Percentiles rank a stretch among this genome's conserved stretches.
Conservation (phyloP, 768 basidiomycete species). For the Phylloporus arenicola region DNA sequence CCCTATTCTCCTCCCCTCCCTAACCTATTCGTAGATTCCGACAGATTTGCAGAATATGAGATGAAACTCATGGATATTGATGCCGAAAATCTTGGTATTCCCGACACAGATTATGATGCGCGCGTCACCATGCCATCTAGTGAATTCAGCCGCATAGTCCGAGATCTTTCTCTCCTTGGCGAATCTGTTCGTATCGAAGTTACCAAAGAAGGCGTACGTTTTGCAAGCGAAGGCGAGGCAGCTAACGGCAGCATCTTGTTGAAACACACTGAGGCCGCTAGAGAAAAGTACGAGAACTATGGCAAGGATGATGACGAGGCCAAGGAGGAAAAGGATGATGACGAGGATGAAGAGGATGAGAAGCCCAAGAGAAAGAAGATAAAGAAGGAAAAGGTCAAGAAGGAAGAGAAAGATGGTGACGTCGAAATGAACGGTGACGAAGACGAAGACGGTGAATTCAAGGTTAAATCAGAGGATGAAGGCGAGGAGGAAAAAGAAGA, state of each 20-base stretch:
- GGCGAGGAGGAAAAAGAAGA: slow-evolving; percentile 46
- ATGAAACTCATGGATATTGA: slow-evolving; percentile 99
- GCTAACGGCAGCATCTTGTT: slow-evolving; percentile 86
- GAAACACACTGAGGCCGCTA: slow-evolving; percentile 61
- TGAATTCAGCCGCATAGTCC: slow-evolving; percentile 91
- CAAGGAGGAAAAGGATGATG: slow-evolving; percentile 36
- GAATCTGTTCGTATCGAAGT: slow-evolving; percentile 96
- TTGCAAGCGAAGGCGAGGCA: slow-evolving; percentile 88
- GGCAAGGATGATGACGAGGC: slow-evolving; percentile 40
- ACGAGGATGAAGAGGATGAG: slow-evolving; percentile 33
- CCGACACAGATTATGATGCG: slow-evolving; percentile 96
- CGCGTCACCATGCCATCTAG: slow-evolving; percentile 78
- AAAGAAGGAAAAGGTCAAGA: slow-evolving; percentile 38
- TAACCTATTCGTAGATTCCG: slow-evolving; percentile 52
- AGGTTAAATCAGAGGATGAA: slow-evolving; percentile 41
- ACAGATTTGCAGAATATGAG: slow-evolving; percentile 95
- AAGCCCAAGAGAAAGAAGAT: slow-evolving; percentile 23
- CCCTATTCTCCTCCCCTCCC: background rate
- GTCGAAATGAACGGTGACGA: slow-evolving; percentile 50
- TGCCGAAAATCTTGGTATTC: slow-evolving; percentile 88
- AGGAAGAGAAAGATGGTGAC: slow-evolving; percentile 37
- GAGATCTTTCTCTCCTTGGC: slow-evolving; percentile 84
- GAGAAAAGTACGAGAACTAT: slow-evolving; percentile 35
- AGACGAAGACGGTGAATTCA: slow-evolving; percentile 44
- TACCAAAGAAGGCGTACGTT: slow-evolving; percentile 91